These are phyloP conservation scores for Gossypium schwendimanii DNA, from an alignment of 441 rosid species.

Conservation along the genomic window DNA sequence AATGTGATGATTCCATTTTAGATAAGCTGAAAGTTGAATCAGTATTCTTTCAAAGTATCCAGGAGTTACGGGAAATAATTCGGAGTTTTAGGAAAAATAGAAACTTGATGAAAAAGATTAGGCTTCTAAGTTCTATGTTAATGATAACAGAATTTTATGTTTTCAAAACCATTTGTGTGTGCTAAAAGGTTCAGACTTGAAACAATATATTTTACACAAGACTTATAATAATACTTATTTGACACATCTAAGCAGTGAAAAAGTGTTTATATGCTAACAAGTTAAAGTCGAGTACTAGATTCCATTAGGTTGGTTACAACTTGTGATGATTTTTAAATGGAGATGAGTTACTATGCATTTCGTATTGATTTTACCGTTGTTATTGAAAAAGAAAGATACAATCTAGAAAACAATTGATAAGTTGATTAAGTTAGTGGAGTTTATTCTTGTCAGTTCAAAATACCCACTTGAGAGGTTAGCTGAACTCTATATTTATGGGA, in stretches of 20 bases:
- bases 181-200: neutral
- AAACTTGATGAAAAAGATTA: neutral
- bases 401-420: neutral
- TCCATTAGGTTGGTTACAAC: neutral
- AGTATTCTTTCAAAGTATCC: neutral
- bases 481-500: neutral
- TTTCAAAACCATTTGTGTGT: neutral
- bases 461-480: neutral
- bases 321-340: neutral
- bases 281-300: neutral
- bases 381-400: neutral
- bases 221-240: neutral
- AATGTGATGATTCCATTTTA: neutral
- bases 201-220: neutral
- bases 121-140: neutral
- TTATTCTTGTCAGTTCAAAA: neutral
- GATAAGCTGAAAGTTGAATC: neutral
- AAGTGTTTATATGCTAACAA: neutral
- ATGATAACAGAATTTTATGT: too few species aligned
- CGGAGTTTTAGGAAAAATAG: neutral
- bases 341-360: neutral
- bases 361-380: neutral
- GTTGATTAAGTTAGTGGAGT: neutral
- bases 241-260: neutral
- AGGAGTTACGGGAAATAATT: neutral